Evolutionary conservation across 2,329 filamentous ascomycete species (phyloP).

Genomic region (Paracamarosporium sp.): DNA sequence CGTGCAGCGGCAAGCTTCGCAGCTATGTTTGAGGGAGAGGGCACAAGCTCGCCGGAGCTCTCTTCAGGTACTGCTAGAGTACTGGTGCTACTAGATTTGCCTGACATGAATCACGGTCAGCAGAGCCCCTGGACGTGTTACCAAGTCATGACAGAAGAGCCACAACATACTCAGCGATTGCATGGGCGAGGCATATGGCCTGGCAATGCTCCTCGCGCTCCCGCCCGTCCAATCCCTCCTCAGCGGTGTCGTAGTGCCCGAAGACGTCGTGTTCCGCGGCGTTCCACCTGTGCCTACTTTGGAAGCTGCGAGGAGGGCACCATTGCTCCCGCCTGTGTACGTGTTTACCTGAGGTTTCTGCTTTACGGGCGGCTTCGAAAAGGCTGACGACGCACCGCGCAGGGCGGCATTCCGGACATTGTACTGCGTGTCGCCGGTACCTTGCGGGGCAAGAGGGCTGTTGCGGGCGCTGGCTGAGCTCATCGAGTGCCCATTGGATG

Average conservation of each 20-base stretch:
- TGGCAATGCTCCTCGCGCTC: slow-evolving; percentile 29
- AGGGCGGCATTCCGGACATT: slow-evolving; percentile 55
- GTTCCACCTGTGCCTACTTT: slow-evolving; percentile 44
- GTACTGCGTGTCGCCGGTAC: slow-evolving; percentile 43
- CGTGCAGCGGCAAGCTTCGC: slow-evolving; percentile 68
- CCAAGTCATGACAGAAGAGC: neutral
- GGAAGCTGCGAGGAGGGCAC: slow-evolving; percentile 55
- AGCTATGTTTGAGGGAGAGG: slow-evolving; percentile 67
- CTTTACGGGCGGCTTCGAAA: slow-evolving; percentile 52
- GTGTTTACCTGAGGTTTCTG: slow-evolving; percentile 49
- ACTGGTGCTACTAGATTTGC: slow-evolving; percentile 37
- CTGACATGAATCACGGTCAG: slow-evolving; percentile 24
- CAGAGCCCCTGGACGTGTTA: neutral
- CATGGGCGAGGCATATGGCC: slow-evolving; percentile 30
- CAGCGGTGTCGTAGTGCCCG: slow-evolving; percentile 26
- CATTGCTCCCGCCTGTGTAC: slow-evolving; percentile 49
- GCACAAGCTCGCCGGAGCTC: slow-evolving; percentile 35
- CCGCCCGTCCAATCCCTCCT: slow-evolving; percentile 40
- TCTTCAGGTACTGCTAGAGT: slow-evolving; percentile 39
- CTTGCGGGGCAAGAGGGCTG: slow-evolving; percentile 33
- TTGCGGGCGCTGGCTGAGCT: slow-evolving; percentile 39
- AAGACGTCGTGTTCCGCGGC: slow-evolving; percentile 19
- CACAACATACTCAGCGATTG: slow-evolving; percentile 20
- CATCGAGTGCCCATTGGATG: slow-evolving; percentile 47
- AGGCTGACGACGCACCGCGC: slow-evolving; percentile 56